phyloP scores from a whole-genome alignment of 2,329 filamentous ascomycete species.

The Neonectria hederae region DNA sequence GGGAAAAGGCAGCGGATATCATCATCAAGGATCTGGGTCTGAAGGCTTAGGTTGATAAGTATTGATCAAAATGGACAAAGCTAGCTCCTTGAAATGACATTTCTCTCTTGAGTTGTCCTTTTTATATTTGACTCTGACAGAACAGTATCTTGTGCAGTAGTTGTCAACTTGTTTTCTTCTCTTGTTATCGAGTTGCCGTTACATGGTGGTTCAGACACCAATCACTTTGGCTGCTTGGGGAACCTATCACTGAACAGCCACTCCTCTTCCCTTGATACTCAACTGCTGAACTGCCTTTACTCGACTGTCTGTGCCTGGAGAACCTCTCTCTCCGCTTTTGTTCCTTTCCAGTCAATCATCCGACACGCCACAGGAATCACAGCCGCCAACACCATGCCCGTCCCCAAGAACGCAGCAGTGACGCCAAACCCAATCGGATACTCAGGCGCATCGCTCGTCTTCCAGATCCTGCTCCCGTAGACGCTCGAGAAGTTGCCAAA shows the following conservation, averaged over 20 bases:
- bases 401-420: conserved; percentile 42
- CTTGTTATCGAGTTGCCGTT: no score
- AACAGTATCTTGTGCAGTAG: no score
- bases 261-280: no score
- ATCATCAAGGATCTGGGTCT: conserved; percentile 50
- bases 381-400: conserved; percentile 38
- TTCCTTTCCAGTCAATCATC: conserved; percentile 20
- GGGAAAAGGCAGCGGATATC: conserved; percentile 58
- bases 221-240: no score
- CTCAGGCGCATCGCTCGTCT: conserved; percentile 43
- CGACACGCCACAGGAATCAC: conserved; percentile 37
- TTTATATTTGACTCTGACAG: no score
- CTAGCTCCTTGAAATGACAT: no score
- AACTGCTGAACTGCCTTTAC: background rate
- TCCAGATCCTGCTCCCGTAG: conserved; percentile 22
- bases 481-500: conserved; percentile 24
- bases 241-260: background rate
- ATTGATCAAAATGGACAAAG: no score
- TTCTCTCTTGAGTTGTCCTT: no score
- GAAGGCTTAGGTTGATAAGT: background rate
- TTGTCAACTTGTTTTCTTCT: no score
- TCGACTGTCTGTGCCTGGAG: background rate
- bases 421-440: conserved; percentile 44
- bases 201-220: no score
- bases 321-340: conserved; percentile 16